Conservation (phyloP, 1,284 basidiomycete genomes). For the Malassezia brasiliensis region DNA sequence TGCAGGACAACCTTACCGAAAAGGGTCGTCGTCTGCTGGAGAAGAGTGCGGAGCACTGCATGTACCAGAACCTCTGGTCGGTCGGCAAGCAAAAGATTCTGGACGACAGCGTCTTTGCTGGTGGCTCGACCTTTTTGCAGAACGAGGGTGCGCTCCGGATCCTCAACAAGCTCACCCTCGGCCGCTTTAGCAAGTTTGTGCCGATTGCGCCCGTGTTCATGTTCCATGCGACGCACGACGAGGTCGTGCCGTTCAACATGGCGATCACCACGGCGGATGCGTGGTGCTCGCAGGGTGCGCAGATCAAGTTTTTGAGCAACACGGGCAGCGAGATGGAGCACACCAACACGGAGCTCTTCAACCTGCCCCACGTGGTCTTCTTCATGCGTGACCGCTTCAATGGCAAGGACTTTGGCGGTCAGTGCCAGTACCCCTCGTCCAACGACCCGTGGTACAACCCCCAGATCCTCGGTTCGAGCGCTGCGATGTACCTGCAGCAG, state of each 20-base stretch:
- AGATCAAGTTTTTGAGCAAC: constrained; percentile 4
- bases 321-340: constrained; percentile 9
- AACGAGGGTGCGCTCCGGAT: constrained; percentile 11
- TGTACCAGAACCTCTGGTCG: constrained; percentile 10
- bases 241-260: constrained; percentile 29
- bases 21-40: constrained; percentile 8
- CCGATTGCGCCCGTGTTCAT: constrained; percentile 29
- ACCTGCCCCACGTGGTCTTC: constrained; percentile 8
- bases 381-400: constrained; percentile 17
- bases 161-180: constrained; percentile 16
- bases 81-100: constrained; percentile 8
- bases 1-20: constrained; percentile 21
- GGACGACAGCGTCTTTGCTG: constrained; percentile 22
- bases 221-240: constrained; percentile 32
- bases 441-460: constrained; percentile 3
- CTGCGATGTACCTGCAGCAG: neutral
- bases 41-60: neutral
- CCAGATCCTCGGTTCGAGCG: neutral
- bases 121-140: constrained; percentile 15
- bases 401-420: neutral
- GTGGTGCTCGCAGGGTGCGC: constrained; percentile 14
- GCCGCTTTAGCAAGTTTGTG: neutral
- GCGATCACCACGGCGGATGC: constrained; percentile 14
- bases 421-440: constrained; percentile 2
- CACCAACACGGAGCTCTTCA: constrained; percentile 9